These are phyloP conservation scores for Calonectria henricotiae DNA, from an alignment of 2,329 filamentous ascomycete genomes.

Conservation along the genomic window DNA sequence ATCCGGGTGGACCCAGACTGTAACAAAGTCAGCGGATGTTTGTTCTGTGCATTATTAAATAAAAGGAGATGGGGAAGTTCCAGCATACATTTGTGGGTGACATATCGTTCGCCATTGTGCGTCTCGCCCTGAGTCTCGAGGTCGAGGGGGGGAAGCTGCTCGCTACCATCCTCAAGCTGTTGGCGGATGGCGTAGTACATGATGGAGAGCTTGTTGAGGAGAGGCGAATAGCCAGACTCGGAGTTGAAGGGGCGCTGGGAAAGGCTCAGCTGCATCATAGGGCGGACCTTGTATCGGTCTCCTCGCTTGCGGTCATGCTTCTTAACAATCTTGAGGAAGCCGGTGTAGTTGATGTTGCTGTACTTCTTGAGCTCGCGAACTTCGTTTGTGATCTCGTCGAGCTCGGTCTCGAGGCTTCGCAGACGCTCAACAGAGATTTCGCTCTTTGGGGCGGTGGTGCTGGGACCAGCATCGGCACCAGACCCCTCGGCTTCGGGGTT, in stretches of 20 bases:
- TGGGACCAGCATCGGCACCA: slow-evolving; percentile 41
- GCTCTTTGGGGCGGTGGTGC: slow-evolving; percentile 61
- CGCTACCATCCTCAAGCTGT: slow-evolving; percentile 75
- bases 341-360: slow-evolving; percentile 96
- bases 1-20: slow-evolving; percentile 95
- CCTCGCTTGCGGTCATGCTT: slow-evolving; percentile 98
- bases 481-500: slow-evolving; percentile 59
- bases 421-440: slow-evolving; percentile 70
- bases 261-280: slow-evolving; percentile 91
- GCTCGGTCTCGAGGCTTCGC: slow-evolving; percentile 82
- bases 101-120: slow-evolving; percentile 81
- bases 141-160: slow-evolving; percentile 62
- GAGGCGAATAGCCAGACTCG: slow-evolving; percentile 88
- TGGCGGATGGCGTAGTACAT: slow-evolving; percentile 97
- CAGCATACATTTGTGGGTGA: slow-evolving; percentile 85
- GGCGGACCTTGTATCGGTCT: slow-evolving; percentile 87
- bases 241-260: slow-evolving; percentile 95
- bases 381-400: slow-evolving; percentile 91
- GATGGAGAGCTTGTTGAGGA: slow-evolving; percentile 91
- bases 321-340: slow-evolving; percentile 98
- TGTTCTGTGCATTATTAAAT: slow-evolving; percentile 27
- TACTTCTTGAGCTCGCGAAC: slow-evolving; percentile 95
- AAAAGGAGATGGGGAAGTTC: not conserved
- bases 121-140: slow-evolving; percentile 71
- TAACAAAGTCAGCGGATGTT: not conserved